Evolutionary conservation across 352 stramenopile genomes (phyloP), one percentile per base, ranked within the genome.

Genomic region (Phytopythium vexans): DNA sequence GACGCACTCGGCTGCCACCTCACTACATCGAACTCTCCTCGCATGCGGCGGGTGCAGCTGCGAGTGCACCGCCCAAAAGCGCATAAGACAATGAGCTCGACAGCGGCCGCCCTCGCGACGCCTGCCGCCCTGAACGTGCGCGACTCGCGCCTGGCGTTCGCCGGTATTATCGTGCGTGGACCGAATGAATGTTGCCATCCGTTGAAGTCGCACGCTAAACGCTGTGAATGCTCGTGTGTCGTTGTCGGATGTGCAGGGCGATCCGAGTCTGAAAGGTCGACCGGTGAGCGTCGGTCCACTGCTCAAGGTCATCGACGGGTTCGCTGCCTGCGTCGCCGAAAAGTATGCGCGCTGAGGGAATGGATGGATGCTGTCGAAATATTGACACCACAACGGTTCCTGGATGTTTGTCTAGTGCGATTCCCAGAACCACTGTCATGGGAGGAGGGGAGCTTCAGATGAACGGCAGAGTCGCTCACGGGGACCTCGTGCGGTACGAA

Each of bases 211-310:
- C 21, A 27, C 2, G 21, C 21, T 27, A 27, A 27, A 27, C 21
- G 21, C 21, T 27, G 21, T 2, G 21, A 27, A 27, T 27, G 21
- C 21, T 27, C 21, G 16, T 44, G n/a, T 15, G 3, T 27, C 5
- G 6, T 15, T 48, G 39, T 34, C 11, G 1, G 10, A 27, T 27
- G 21, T 49, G 41, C 42, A 81, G 73, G 70, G 73, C 15, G 64
- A 79, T 32, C 70, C 79, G n/a, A 58, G 66, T n/a, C 61, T 81
- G 53, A 66, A 68, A 42, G 73, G 73, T 33, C 72, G 78, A 32
- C 16, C 72, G 40, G 54, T 81, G 4, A 69, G 73, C 34, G 72
- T 70, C 8, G 73, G 73, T 0, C 65, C 68, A 38, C 70, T 84
- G 43, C 55, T 84, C 48, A 67, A 78, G 52, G 65, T 64, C 43